Conservation (phyloP, 768 basidiomycete genomes). For the Chalciporus chontae region DNA sequence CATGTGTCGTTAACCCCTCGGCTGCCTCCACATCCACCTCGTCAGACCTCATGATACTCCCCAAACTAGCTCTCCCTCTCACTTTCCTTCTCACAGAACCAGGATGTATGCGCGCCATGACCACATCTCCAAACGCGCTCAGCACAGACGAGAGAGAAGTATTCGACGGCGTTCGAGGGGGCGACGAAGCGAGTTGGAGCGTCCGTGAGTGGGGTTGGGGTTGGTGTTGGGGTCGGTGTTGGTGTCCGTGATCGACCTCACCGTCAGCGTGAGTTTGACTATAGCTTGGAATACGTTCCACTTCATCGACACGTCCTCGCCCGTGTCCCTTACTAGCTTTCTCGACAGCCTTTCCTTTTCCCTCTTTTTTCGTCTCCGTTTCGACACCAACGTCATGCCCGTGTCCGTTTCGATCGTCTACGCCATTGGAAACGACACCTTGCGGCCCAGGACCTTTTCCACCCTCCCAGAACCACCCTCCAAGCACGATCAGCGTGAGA, state of each 20-base stretch:
- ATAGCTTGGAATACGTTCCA: background rate
- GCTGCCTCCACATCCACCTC: constrained; percentile 8
- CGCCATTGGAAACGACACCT: background rate
- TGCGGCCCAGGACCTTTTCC: background rate
- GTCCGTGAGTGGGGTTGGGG: background rate
- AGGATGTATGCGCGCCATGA: constrained; percentile 7
- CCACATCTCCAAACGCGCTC: constrained; percentile 16
- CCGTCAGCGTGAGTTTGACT: background rate
- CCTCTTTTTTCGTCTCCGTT: background rate
- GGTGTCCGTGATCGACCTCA: background rate
- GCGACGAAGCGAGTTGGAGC: background rate
- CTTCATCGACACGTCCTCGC: background rate
- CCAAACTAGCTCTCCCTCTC: background rate
- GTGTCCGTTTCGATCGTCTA: background rate
- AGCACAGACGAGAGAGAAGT: constrained; percentile 20
- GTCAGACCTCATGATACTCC: background rate
- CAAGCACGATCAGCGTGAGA: constrained; percentile 85
- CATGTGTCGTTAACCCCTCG: constrained; percentile 1
- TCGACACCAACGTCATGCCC: background rate
- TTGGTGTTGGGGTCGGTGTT: background rate
- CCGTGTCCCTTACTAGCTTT: background rate
- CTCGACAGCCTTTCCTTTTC: background rate
- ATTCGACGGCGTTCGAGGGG: constrained; percentile 11
- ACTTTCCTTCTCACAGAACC: background rate
- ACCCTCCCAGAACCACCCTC: constrained; percentile 80